These are phyloP conservation scores for Conticribra guillardii DNA, from an alignment of 108 stramenopile genomes.

Conservation along the genomic window DNA sequence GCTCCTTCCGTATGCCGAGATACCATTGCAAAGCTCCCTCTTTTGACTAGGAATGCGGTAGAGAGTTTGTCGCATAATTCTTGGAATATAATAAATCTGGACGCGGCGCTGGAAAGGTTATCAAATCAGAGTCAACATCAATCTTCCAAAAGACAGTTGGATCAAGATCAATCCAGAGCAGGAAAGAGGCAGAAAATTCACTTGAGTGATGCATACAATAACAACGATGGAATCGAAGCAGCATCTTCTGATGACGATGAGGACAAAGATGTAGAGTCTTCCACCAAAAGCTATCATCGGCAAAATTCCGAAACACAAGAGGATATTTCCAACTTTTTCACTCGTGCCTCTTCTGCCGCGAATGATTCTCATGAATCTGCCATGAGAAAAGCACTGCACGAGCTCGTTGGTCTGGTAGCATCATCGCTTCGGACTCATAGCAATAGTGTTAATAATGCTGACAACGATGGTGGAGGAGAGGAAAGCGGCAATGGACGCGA, in stretches of 20 bases:
- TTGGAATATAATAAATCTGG: constrained; percentile 24
- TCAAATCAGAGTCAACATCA: background rate
- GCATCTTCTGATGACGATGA: constrained; percentile 17
- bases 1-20: constrained; percentile 60
- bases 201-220: background rate
- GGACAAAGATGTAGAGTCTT: background rate
- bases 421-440: constrained; percentile 9
- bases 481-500: constrained; percentile 9
- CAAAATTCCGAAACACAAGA: background rate
- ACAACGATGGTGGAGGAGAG: background rate
- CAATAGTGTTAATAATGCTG: background rate
- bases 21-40: constrained; percentile 52
- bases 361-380: constrained; percentile 30
- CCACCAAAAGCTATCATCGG: background rate
- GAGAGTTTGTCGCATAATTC: background rate
- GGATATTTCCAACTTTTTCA: background rate
- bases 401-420: constrained; percentile 28
- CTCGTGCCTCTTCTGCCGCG: constrained; percentile 4
- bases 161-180: constrained; percentile 1
- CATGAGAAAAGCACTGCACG: constrained; percentile 23
- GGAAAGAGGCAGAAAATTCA: constrained; percentile 17
- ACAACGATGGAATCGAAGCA: background rate
- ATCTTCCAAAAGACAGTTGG: background rate
- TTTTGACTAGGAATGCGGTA: constrained; percentile 14
- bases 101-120: constrained; percentile 18